Percentiles rank a stretch among this genome's conserved stretches.
Evolutionary conservation across 352 stramenopile species (phyloP).

Genomic region (Nannochloropsis limnetica): DNA sequence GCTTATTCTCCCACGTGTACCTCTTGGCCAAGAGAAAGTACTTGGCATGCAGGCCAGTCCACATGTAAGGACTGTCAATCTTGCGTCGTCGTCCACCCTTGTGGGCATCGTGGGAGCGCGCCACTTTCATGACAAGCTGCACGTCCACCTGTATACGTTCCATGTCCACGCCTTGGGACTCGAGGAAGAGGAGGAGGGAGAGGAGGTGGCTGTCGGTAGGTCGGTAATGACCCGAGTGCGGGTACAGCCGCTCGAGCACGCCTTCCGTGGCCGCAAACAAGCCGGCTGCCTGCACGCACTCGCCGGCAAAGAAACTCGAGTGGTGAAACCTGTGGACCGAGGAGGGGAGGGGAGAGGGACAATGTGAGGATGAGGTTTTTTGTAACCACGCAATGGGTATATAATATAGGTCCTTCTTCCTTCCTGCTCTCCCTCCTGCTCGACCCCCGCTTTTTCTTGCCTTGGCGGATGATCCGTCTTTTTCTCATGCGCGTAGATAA

Average conservation of each 20-base stretch:
- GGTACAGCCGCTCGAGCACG: constrained; percentile 81
- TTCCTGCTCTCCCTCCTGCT: background rate
- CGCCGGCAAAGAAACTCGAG: constrained; percentile 89
- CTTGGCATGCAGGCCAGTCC: constrained; percentile 37
- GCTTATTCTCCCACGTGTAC: constrained; percentile 37
- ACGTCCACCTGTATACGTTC: constrained; percentile 80
- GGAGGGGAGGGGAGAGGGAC: background rate
- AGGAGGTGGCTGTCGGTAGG: constrained; percentile 86
- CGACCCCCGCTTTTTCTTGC: constrained; percentile 58
- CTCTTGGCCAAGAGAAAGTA: constrained; percentile 41
- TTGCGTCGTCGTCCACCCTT: constrained; percentile 37
- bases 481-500: constrained; percentile 84
- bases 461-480: constrained; percentile 62
- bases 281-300: constrained; percentile 86
- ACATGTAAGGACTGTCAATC: constrained; percentile 45
- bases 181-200: constrained; percentile 79
- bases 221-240: constrained; percentile 93
- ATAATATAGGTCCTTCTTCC: background rate
- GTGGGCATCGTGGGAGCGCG: constrained; percentile 54
- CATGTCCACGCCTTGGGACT: constrained; percentile 76
- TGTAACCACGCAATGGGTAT: background rate
- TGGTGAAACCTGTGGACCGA: constrained; percentile 81
- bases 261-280: constrained; percentile 86
- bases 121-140: constrained; percentile 89
- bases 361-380: background rate